Percentiles rank a stretch among this genome's conserved stretches.
Evolutionary conservation across 179 eudicot species (phyloP).

Genomic region (Nepenthes alata): DNA sequence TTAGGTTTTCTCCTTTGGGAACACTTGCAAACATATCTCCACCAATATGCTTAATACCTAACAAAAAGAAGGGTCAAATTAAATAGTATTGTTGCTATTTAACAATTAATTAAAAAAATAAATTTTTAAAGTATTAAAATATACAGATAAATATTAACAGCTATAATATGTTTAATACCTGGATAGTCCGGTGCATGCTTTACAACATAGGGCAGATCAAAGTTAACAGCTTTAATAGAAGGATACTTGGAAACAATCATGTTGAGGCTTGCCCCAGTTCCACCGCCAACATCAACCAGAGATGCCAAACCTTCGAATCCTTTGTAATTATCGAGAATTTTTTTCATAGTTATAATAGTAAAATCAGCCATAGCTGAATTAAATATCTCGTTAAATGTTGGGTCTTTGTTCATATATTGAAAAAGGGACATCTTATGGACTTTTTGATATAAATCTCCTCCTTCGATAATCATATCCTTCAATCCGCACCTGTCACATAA

Average conservation of each 20-base stretch:
- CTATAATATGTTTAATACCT: not conserved
- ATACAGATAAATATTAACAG: not conserved
- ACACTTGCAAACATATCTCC: slow-evolving; percentile 12
- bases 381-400: slow-evolving; percentile 8
- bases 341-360: slow-evolving; percentile 6
- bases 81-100: too few species aligned
- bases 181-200: not conserved
- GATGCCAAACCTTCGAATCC: slow-evolving; percentile 15
- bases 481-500: too few species aligned
- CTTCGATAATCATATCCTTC: slow-evolving; percentile 8
- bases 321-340: slow-evolving; percentile 11
- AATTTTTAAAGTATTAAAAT: not conserved
- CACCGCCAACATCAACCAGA: slow-evolving; percentile 19
- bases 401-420: slow-evolving; percentile 10
- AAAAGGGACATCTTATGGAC: slow-evolving; percentile 14
- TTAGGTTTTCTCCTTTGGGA: slow-evolving; percentile 15
- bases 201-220: not conserved
- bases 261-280: slow-evolving; percentile 13
- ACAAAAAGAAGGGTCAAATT: too few species aligned
- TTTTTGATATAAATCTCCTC: slow-evolving; percentile 13
- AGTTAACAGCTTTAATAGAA: slow-evolving; percentile 11
- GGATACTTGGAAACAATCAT: slow-evolving; percentile 17
- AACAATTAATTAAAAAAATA: too few species aligned
- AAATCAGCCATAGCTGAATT: slow-evolving; percentile 8
- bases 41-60: slow-evolving; percentile 15